A percentile compares a stretch with the other conserved stretches of the same genome.
Evolutionary conservation across 495 filamentous ascomycete genomes (phyloP).

Genomic region (Tetracladium setigerum): DNA sequence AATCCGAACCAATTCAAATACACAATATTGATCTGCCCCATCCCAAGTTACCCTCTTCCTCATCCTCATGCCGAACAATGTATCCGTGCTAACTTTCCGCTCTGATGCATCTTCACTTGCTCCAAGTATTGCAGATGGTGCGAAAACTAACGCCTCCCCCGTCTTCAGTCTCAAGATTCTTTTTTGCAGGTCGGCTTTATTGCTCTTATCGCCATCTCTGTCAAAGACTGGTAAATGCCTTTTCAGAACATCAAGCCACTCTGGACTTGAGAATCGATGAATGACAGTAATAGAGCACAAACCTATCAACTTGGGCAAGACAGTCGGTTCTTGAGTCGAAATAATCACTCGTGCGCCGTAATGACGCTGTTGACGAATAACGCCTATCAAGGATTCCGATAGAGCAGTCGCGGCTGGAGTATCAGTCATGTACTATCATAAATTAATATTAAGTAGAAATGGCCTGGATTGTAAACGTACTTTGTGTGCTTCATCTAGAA

Average conservation of each 20-base stretch:
- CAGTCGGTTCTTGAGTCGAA: slow-evolving; percentile 71
- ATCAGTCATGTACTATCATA: slow-evolving; percentile 38
- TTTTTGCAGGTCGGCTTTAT: slow-evolving; percentile 10
- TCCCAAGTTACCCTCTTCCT: slow-evolving; percentile 23
- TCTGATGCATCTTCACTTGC: not conserved
- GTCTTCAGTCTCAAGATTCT: slow-evolving; percentile 17
- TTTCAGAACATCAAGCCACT: slow-evolving; percentile 36
- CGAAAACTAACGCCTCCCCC: slow-evolving; percentile 25
- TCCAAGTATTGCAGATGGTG: slow-evolving; percentile 8
- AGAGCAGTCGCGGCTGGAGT: slow-evolving; percentile 38
- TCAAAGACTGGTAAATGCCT: no score
- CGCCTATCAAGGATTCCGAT: slow-evolving; percentile 55
- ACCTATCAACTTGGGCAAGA: slow-evolving; percentile 58
- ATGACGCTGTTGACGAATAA: slow-evolving; percentile 63
- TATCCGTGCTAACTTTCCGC: slow-evolving; percentile 1
- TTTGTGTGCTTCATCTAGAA: slow-evolving; percentile 24
- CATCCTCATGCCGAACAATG: slow-evolving; percentile 16
- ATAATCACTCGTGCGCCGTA: slow-evolving; percentile 57
- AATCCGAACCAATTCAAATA: no score
- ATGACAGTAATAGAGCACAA: slow-evolving; percentile 64
- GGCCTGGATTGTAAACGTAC: slow-evolving; percentile 20
- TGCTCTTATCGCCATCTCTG: slow-evolving; percentile 1
- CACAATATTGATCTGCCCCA: no score
- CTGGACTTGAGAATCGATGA: slow-evolving; percentile 64
- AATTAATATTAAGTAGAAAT: not conserved